Conservation (phyloP, 2,329 filamentous ascomycete genomes). For the Cladosporium phlei region DNA sequence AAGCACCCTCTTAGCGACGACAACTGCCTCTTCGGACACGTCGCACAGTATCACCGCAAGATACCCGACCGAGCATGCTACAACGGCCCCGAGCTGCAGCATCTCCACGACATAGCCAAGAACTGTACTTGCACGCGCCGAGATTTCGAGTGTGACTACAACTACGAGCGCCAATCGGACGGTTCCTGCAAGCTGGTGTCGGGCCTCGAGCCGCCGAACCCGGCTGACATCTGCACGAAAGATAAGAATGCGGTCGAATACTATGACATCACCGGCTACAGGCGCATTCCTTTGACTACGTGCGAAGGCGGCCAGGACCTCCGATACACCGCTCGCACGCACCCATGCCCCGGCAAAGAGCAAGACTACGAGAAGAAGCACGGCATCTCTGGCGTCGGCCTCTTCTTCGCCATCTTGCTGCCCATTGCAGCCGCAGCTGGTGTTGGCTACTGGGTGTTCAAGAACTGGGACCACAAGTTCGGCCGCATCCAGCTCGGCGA, state of each 20-base stretch:
- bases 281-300: constrained; percentile 82
- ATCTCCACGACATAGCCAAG: constrained; percentile 62
- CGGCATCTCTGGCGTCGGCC: constrained; percentile 62
- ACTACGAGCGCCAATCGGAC: constrained; percentile 75
- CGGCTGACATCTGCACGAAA: constrained; percentile 52
- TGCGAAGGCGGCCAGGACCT: constrained; percentile 71
- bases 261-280: constrained; percentile 81
- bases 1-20: constrained; percentile 72
- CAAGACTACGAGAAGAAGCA: constrained; percentile 73
- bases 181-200: constrained; percentile 72
- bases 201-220: constrained; percentile 63
- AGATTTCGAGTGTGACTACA: constrained; percentile 97
- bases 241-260: constrained; percentile 71
- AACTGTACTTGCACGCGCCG: constrained; percentile 79
- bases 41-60: constrained; percentile 86
- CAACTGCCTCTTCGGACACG: constrained; percentile 88
- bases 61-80: constrained; percentile 73
- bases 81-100: constrained; percentile 66
- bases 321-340: constrained; percentile 59
- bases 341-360: constrained; percentile 73
- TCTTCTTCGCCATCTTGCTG: constrained; percentile 81
- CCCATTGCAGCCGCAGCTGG: constrained; percentile 67
- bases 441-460: constrained; percentile 79
- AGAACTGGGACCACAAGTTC: constrained; percentile 82
- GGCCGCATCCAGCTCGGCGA: constrained; percentile 87